Evolutionary conservation across 768 basidiomycete genomes (phyloP), one percentile per base, ranked within the genome.

Genomic region (Rhizopogon vinicolor): DNA sequence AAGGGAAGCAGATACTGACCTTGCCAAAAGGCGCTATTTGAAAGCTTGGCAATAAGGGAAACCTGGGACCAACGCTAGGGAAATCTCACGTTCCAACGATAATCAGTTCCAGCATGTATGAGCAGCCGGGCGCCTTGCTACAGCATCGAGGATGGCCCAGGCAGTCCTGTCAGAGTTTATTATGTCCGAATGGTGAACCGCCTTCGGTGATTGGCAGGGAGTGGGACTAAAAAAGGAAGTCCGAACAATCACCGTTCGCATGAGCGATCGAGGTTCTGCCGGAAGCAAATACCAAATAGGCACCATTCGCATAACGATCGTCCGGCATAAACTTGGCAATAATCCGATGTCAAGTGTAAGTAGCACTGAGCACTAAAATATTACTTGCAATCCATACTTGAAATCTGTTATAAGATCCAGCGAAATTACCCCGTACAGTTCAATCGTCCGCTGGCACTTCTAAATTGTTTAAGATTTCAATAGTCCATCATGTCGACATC

Each of bases 211-310:
- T 52, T 25, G 25, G 10, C 14, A 28, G 13, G 49, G 49, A 51
- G 19, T 5, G 19, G 7, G 28, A 7, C 43, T 10, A 22, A 29
- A 6, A 40, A 31, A 7, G 42, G 46, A 51, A 19, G 18, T 4
- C 56, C 56, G 56, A 46, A 55, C 52, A 54, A 56, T 54, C 42
- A 16, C 55, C 55, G 41, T 53, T 19, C 29, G 37, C 5, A 37
- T 25, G 18, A 12, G 5, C 29, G 41, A 54, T 54, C 35, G 31
- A 49, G 53, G 51, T 54, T 31, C 19, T 45, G 35, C 35, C 29
- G 9, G 41, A 31, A 42, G 18, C 28, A 52, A 12, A 13, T 37
- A 5, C 35, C 31, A 44, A 52, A 25, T 44, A 10, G 35, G 54
- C 58, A 43, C 51, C 39, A 22, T 42, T 22, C 13, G 14, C 56